A percentile compares a stretch with the other conserved stretches of the same genome.
Evolutionary conservation across 129 eudicot genomes (phyloP).

Genomic region (Chrysanthemum makinoi): DNA sequence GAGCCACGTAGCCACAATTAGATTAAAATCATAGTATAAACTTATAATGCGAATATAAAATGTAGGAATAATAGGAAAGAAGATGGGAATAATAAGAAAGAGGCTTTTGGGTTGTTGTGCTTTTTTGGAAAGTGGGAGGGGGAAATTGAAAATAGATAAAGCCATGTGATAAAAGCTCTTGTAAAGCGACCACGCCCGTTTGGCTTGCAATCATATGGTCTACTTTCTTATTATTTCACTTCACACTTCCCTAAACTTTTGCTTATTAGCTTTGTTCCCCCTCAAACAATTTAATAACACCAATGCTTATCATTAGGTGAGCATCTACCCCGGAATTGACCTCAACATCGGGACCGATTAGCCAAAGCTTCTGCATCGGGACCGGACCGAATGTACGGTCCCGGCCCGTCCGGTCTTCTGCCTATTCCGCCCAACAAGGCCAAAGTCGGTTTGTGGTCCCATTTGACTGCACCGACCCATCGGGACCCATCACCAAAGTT

Average conservation of each 20-base stretch:
- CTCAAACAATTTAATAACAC: slow-evolving; percentile 19
- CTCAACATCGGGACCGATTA: too few relatives aligned
- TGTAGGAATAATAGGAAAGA: slow-evolving; percentile 4
- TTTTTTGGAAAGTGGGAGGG: slow-evolving; percentile 33
- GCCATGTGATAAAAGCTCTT: slow-evolving; percentile 74
- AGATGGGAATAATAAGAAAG: slow-evolving; percentile 30
- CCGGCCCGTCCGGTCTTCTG: too few relatives aligned
- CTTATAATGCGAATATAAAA: slow-evolving; percentile 17
- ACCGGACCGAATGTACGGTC: too few relatives aligned
- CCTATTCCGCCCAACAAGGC: too few relatives aligned
- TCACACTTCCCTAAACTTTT: slow-evolving; percentile 40
- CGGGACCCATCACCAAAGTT: too few relatives aligned
- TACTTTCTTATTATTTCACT: slow-evolving; percentile 55
- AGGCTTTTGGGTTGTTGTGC: slow-evolving; percentile 36
- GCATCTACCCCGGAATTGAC: too few relatives aligned
- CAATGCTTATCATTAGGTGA: slow-evolving; percentile 9
- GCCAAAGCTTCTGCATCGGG: too few relatives aligned
- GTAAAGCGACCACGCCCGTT: slow-evolving; percentile 94
- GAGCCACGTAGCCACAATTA: too few relatives aligned
- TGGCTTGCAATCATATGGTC: slow-evolving; percentile 79
- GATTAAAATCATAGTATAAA: slow-evolving; percentile 8
- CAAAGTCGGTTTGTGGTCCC: too few relatives aligned
- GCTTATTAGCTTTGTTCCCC: slow-evolving; percentile 32
- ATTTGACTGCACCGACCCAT: too few relatives aligned
- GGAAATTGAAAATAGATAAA: slow-evolving; percentile 36